These are phyloP conservation scores for Phytophthora quininea DNA, from an alignment of 352 stramenopile species.

Conservation along the genomic window DNA sequence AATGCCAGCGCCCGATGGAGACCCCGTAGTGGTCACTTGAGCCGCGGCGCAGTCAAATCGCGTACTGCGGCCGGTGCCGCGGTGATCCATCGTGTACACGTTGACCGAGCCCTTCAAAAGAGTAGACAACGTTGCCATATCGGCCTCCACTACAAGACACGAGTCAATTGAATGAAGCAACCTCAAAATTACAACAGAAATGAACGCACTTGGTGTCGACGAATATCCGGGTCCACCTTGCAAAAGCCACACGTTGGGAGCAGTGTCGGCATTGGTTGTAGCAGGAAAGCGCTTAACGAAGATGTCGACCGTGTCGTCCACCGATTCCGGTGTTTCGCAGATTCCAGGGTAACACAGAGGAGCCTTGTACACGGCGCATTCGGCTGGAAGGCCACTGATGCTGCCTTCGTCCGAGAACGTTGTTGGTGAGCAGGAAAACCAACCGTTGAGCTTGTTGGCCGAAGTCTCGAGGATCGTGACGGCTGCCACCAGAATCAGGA, in stretches of 20 bases:
- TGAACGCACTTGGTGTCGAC: conserved; percentile 34
- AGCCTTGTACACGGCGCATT: conserved; percentile 27
- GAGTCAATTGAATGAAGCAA: neutral
- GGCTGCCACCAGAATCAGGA: too few species aligned
- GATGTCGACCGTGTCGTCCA: neutral
- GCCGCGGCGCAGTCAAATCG: too few species aligned
- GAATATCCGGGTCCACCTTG: conserved; percentile 36
- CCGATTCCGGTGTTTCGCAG: conserved; percentile 5
- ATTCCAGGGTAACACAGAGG: conserved; percentile 28
- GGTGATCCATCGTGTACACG: too few species aligned
- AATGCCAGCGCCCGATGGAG: neutral
- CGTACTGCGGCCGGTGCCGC: too few species aligned
- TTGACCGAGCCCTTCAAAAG: conserved; percentile 18
- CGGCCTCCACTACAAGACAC: conserved; percentile 32
- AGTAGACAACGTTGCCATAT: conserved; percentile 25
- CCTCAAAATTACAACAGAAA: neutral
- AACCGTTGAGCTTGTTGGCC: too few species aligned
- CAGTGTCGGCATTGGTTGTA: too few species aligned
- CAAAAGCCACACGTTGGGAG: neutral
- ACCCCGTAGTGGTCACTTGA: conserved; percentile 2
- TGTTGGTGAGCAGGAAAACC: too few species aligned
- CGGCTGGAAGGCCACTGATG: conserved; percentile 8
- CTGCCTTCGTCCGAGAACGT: neutral
- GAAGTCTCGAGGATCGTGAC: too few species aligned
- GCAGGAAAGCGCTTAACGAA: too few species aligned